Evolutionary conservation across 1,139 yeast species (phyloP).

Genomic region (Candida tetrigidarum): DNA sequence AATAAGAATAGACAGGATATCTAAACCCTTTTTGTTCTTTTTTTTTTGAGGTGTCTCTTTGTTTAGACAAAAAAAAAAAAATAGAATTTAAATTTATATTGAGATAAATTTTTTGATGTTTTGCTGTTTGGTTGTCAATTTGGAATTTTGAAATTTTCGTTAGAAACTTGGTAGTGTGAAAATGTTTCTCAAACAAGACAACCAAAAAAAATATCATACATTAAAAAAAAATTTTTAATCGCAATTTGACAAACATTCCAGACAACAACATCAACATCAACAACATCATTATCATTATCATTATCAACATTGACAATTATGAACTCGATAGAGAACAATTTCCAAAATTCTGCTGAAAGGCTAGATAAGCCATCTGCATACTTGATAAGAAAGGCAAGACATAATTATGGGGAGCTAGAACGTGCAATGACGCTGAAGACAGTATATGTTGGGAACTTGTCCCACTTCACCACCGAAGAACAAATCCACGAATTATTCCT

Average conservation of each 20-base stretch:
- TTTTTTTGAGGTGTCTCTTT: no score
- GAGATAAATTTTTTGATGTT: neutral
- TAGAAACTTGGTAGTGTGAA: no score
- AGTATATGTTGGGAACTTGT: conserved; percentile 81
- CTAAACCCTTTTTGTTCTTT: neutral
- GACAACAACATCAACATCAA: neutral
- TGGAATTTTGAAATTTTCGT: neutral
- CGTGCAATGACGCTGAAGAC: conserved; percentile 71
- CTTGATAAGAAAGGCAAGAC: conserved; percentile 71
- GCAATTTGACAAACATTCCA: no score
- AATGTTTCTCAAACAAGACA: no score
- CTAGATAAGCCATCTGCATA: conserved; percentile 81
- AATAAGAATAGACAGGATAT: neutral
- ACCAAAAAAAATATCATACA: neutral
- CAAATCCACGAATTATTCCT: conserved; percentile 86
- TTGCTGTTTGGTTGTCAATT: conserved; percentile 2
- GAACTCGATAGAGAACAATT: conserved; percentile 62
- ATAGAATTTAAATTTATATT: no score
- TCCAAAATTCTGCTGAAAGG: conserved; percentile 58
- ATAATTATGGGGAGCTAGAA: conserved; percentile 60
- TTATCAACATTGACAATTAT: no score
- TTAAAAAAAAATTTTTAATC: neutral
- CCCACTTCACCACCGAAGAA: conserved; percentile 91
- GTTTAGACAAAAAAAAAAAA: neutral
- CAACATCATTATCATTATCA: no score